These are phyloP conservation scores for Panicum miliaceum DNA, from an alignment of 176 grass and related monocot species.

Conservation along the genomic window DNA sequence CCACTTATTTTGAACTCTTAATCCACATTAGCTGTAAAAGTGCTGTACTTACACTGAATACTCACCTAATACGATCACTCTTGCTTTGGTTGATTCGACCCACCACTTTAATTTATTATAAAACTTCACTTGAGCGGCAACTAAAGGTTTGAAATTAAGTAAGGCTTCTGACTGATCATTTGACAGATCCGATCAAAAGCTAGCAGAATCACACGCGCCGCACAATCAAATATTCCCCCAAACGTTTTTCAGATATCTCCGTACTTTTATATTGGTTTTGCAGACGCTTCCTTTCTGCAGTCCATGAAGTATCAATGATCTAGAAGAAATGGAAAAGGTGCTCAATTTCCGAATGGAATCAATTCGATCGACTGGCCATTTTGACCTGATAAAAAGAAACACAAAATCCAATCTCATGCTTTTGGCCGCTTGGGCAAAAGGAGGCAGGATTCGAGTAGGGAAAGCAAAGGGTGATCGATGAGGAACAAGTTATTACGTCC, in stretches of 20 bases:
- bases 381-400: conserved; percentile 32
- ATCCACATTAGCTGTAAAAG: neutral
- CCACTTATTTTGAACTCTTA: neutral
- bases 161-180: conserved; percentile 25
- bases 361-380: conserved; percentile 20
- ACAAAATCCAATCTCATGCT: conserved; percentile 19
- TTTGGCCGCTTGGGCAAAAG: conserved; percentile 25
- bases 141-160: neutral
- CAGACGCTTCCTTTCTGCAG: conserved; percentile 2
- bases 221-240: neutral
- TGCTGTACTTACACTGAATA: neutral
- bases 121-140: neutral
- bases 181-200: conserved; percentile 17
- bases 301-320: conserved; percentile 21
- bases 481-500: conserved; percentile 36
- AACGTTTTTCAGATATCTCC: conserved; percentile 15
- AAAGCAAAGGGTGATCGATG: neutral
- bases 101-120: neutral
- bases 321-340: conserved; percentile 30
- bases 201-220: neutral
- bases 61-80: neutral
- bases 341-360: conserved; percentile 40
- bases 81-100: neutral
- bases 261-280: conserved; percentile 20
- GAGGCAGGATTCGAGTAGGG: conserved; percentile 1